Evolutionary conservation across 768 basidiomycete species (phyloP), one percentile per base, ranked within the genome.

Genomic region (Mycena floridula): DNA sequence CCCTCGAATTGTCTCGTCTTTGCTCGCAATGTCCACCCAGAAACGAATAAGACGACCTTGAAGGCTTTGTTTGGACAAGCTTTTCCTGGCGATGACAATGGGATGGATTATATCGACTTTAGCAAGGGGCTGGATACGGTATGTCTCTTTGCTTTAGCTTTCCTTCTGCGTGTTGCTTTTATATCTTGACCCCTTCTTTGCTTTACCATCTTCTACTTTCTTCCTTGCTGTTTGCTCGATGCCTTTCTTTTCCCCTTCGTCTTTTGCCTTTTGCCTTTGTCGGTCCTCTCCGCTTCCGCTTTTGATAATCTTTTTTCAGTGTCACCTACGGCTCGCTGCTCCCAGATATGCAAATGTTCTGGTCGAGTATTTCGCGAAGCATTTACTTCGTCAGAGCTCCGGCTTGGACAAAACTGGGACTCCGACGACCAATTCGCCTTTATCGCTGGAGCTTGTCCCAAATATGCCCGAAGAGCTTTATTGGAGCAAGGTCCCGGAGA

Each of bases 31-130:
- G 55, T 91, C 7, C 83, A 89, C 47, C 66, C 76, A 3, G 78
- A 80, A 45, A 87, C 88, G 22, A 92, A 89, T 58, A 90, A 89
- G 60, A 90, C 89, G 0, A 82, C 85, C 0, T 67, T 92, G 13
- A 82, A 79, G 35, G 59, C 66, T 2, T 58, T 88, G 5, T 81
- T 89, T 48, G 54, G 67, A 0, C 57, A 55, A 6, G 70, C 76
- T 2, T 71, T 79, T 36, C 12, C 23, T 26, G 6, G 37, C 26
- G 32, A 16, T 40, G 25, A 47, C 22, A 61, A 63, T 6, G 76
- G 69, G 2, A 59, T 91, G 23, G 85, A 90, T 54, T 92, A 92
- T 44, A 74, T 90, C 15, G 89, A 91, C 61, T 90, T 77, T 58
- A 79, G 58, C 51, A 90, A 89, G 58, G 82, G 85, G 13, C 79